Conservation (phyloP, 371 early-diverging fungal species). For the Mortierella sp. region DNA sequence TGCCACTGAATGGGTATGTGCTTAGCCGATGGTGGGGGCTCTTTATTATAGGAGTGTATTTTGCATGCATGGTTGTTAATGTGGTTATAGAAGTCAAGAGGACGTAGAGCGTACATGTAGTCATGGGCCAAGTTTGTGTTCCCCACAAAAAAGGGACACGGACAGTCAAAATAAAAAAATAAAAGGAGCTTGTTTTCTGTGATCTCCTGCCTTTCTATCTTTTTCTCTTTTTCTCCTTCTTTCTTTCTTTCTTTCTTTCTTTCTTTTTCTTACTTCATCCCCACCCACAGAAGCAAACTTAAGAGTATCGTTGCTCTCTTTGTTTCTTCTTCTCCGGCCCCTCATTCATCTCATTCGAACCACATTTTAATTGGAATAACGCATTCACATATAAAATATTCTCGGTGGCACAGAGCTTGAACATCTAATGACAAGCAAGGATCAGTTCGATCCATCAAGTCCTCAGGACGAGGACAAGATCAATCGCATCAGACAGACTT, state of each 20-base stretch:
- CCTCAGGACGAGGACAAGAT: slow-evolving; percentile 11
- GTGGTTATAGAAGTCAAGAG: slow-evolving; percentile 62
- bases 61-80: slow-evolving; percentile 65
- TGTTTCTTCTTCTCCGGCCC: not conserved
- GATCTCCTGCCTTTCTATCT: not conserved
- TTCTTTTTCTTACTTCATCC: no score
- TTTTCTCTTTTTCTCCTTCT: not conserved
- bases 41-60: slow-evolving; percentile 64
- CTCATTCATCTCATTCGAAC: not conserved
- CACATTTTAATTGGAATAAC: not conserved
- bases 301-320: not conserved
- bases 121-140: not conserved
- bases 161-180: not conserved
- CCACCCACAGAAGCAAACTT: not conserved
- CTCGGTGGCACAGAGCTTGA: not conserved
- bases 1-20: slow-evolving; percentile 67
- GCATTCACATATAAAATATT: not conserved
- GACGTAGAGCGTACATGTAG: not conserved
- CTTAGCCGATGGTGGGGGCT: slow-evolving; percentile 66
- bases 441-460: slow-evolving; percentile 3
- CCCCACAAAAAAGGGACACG: not conserved
- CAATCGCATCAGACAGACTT: slow-evolving; percentile 27
- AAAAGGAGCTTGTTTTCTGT: no score
- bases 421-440: slow-evolving; percentile 2
- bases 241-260: no score